Conservation (phyloP, 306 rosid genomes). For the Dalbergia oliveri region DNA sequence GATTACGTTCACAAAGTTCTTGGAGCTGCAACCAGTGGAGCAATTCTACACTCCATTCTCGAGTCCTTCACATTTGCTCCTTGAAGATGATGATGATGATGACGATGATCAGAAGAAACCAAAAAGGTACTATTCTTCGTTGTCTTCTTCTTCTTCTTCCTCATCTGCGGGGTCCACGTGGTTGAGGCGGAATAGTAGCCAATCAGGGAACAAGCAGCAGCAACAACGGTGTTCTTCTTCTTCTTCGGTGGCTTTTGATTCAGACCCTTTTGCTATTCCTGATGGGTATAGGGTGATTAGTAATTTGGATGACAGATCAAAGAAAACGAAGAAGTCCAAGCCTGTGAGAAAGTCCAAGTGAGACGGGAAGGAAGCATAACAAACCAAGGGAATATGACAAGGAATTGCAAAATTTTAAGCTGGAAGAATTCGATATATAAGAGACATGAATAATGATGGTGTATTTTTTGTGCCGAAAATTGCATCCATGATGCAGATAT, state of each 20-base stretch:
- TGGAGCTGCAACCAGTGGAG: slow-evolving; percentile 79
- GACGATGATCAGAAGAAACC: slow-evolving; percentile 53
- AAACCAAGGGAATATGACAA: slow-evolving; percentile 2
- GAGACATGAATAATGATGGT: slow-evolving; percentile 36
- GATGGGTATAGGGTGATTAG: slow-evolving; percentile 78
- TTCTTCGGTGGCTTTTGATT: slow-evolving; percentile 48
- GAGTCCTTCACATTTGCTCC: slow-evolving; percentile 71
- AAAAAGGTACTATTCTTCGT: slow-evolving; percentile 38
- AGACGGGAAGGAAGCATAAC: background rate
- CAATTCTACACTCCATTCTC: slow-evolving; percentile 87
- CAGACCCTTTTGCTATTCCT: slow-evolving; percentile 92
- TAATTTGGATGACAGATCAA: slow-evolving; percentile 61
- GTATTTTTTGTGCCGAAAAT: background rate
- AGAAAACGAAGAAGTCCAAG: slow-evolving; percentile 77
- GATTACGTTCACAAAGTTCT: slow-evolving; percentile 93
- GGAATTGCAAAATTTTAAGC: background rate
- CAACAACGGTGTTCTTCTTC: slow-evolving; percentile 37
- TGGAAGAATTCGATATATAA: background rate
- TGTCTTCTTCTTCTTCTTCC: slow-evolving; percentile 46
- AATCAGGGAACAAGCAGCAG: slow-evolving; percentile 52
- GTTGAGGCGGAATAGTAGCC: slow-evolving; percentile 50
- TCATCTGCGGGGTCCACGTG: slow-evolving; percentile 56
- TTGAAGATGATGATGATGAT: slow-evolving; percentile 52
- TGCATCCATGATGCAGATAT: slow-evolving; percentile 46
- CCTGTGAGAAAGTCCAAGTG: slow-evolving; percentile 73